A percentile compares a stretch with the other conserved stretches of the same genome.
phyloP scores from a whole-genome alignment of 176 grass and related monocot species.

The Aegilops tauschii region DNA sequence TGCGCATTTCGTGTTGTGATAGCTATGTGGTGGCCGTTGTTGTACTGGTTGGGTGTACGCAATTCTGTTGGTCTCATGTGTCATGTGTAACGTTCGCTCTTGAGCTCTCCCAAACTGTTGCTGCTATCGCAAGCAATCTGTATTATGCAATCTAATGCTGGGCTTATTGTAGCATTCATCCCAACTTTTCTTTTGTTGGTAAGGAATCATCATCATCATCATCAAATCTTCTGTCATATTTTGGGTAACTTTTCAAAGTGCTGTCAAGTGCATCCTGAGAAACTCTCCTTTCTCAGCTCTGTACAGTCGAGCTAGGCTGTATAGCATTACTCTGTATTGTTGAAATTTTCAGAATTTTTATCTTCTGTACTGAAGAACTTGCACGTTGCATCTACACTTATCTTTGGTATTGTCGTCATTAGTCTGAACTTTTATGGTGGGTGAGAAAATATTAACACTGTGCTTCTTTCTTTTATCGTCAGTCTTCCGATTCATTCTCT shows the following conservation, averaged over 20 bases:
- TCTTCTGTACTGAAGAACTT: background rate
- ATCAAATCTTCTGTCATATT: background rate
- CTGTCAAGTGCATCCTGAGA: background rate
- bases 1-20: background rate
- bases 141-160: background rate
- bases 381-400: background rate
- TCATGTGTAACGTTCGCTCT: background rate
- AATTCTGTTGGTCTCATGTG: background rate
- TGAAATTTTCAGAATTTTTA: background rate
- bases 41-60: background rate
- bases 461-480: slow-evolving; percentile 8
- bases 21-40: background rate
- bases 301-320: background rate
- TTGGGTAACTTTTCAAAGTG: background rate
- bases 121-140: background rate
- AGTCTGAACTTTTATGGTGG: background rate
- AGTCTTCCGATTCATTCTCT: slow-evolving; percentile 56
- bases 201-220: background rate
- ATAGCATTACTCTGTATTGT: background rate
- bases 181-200: background rate
- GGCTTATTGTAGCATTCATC: background rate
- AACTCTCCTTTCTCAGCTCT: background rate
- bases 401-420: background rate
- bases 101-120: background rate
- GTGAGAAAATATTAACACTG: slow-evolving; percentile 12